phyloP scores from a whole-genome alignment of 2,329 filamentous ascomycete species.

The Cytospora piceae region DNA sequence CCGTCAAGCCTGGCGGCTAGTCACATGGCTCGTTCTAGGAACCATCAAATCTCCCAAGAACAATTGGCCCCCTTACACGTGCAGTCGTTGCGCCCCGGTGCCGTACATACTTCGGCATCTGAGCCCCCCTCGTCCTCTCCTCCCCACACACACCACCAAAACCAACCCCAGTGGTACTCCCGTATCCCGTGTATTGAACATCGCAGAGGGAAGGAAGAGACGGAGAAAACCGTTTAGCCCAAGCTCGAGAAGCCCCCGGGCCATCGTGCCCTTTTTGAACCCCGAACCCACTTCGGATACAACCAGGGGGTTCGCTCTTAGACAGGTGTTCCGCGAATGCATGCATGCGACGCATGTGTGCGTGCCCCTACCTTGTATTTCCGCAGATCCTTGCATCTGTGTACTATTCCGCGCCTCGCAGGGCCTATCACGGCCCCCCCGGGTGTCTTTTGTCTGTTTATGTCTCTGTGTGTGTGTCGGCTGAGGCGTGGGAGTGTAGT shows the following conservation, averaged over 20 bases:
- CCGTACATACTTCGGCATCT: background rate
- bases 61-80: background rate
- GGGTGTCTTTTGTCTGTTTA: no score
- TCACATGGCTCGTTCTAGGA: no score
- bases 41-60: background rate
- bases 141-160: background rate
- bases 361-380: background rate
- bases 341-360: background rate
- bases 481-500: background rate
- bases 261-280: background rate
- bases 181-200: background rate
- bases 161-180: background rate
- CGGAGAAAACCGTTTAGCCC: no score
- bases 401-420: background rate
- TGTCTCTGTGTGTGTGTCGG: background rate
- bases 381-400: background rate
- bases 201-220: background rate
- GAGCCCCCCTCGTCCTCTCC: background rate
- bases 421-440: background rate
- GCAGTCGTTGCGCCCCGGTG: background rate
- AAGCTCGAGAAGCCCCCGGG: no score
- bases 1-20: no score
- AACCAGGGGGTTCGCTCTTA: background rate
- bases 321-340: background rate
- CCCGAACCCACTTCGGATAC: slow-evolving; percentile 4